Base-by-base conservation (phyloP, 352 stramenopile genomes). In the Pythium sp. region DNA sequence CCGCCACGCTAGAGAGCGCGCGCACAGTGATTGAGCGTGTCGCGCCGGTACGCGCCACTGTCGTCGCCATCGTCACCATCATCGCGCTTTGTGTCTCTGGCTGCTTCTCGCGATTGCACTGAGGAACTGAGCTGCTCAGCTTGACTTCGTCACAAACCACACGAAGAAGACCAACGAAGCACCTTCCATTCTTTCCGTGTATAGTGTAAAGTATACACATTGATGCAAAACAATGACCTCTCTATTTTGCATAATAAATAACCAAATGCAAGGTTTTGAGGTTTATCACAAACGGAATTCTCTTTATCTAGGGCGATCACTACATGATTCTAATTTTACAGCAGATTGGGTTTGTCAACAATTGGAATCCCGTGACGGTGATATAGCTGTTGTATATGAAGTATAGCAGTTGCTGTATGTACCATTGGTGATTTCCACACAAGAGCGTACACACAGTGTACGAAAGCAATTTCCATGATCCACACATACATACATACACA, bases 1-100 rank as follows among this genome's bases (percentile, higher is more conserved):
- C 78, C 20, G 64, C 46, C 58, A 64, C 43, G 43, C 67, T 72
- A 49, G 65, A 71, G 36, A 71, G 65, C 28, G 65, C 49, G 28
- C 65, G 58, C 20, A 49, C 32, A 32, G 32, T 30, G 12, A 18
- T 24, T 34, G 32, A 60, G 8, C 54, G 55, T 7, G 34, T 47
- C 30, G 55, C 18, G 30, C 28, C n/a, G 20, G 30, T 18, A n/a
- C 47, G 22, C n/a, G 58, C 53, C 22, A 38, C 20, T 26, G 20
- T 22, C 36, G 20, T 22, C 36, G n/a, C n/a, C 36, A 43, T 11
- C 28, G 54, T 49, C 15, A 15, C 49, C 38, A 51, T 26, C n/a
- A 43, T 46, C 8, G 49, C 2, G 43, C 26, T 64, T 58, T 60
- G 32, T 32, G 60, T 65, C 22, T 3, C 30, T n/a, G 28, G 46